phyloP scores from a whole-genome alignment of 106 monocot species.

The Acorus calamus region DNA sequence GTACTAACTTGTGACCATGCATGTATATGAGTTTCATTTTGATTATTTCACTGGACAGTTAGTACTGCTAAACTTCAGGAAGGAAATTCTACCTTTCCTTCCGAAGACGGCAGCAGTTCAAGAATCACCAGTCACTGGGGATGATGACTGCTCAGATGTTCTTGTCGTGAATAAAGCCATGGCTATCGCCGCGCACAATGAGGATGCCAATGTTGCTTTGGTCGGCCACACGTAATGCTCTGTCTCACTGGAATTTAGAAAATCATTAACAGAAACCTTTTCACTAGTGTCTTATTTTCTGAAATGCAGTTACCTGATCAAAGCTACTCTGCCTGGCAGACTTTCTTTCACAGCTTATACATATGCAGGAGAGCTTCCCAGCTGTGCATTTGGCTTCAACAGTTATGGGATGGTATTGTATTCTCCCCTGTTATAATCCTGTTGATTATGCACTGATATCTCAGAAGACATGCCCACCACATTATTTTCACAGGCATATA shows the following conservation, averaged over 20 bases:
- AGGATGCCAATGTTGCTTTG: constrained; percentile 70
- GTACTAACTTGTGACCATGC: too few species aligned
- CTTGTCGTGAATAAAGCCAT: constrained; percentile 42
- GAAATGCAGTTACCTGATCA: constrained; percentile 58
- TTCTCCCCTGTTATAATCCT: neutral
- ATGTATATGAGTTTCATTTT: too few species aligned
- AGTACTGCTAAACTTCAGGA: constrained; percentile 70
- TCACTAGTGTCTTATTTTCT: neutral
- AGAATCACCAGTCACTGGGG: neutral
- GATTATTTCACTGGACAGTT: constrained; percentile 25
- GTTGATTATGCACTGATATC: neutral
- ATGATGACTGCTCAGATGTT: constrained; percentile 66
- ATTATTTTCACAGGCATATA: constrained; percentile 52
- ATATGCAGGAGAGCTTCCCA: constrained; percentile 84
- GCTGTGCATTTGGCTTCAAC: constrained; percentile 87
- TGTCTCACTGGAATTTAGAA: too few species aligned
- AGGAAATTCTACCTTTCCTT: constrained; percentile 65
- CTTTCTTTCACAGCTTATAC: constrained; percentile 79
- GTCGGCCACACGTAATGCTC: constrained; percentile 67
- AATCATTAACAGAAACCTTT: too few species aligned
- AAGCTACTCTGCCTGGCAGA: constrained; percentile 33
- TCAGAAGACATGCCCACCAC: too few species aligned
- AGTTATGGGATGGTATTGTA: constrained; percentile 51
- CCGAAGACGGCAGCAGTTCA: neutral
- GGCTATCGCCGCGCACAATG: constrained; percentile 77